Conservation (phyloP, 371 early-diverging fungal species). For the Rhizomucor pusillus region DNA sequence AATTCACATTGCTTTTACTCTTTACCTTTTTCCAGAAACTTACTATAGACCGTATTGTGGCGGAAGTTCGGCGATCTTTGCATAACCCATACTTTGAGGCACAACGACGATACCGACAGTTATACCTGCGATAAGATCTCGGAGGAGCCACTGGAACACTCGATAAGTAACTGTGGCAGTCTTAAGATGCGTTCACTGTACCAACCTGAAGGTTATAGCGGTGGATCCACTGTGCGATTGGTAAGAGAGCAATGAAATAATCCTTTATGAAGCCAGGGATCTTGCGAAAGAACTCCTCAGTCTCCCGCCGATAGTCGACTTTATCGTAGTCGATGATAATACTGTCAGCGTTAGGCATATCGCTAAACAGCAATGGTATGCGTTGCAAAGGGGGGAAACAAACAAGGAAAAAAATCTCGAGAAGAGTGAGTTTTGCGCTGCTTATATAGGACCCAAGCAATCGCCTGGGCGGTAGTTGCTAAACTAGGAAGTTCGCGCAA, state of each 20-base stretch:
- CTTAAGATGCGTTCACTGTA: background rate
- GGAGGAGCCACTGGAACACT: slow-evolving; percentile 62
- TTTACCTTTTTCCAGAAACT: background rate
- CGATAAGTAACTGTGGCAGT: background rate
- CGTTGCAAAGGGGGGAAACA: no score
- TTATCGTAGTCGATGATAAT: slow-evolving; percentile 40
- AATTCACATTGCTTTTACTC: background rate
- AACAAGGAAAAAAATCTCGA: no score
- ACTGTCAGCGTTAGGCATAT: no score
- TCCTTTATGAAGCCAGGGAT: slow-evolving; percentile 28
- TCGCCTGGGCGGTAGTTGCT: no score
- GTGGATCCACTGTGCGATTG: slow-evolving; percentile 69
- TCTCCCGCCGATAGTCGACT: slow-evolving; percentile 18
- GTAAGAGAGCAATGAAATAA: slow-evolving; percentile 50
- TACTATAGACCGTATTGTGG: slow-evolving; percentile 88
- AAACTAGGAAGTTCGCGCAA: no score
- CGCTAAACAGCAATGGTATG: background rate
- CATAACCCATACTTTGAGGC: slow-evolving; percentile 84
- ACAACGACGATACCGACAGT: slow-evolving; percentile 86
- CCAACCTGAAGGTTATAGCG: slow-evolving; percentile 58
- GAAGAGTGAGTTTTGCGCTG: no score
- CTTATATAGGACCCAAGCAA: background rate
- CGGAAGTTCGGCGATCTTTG: slow-evolving; percentile 80
- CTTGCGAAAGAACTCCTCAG: slow-evolving; percentile 18
- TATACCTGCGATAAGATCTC: slow-evolving; percentile 83